Percentiles rank a stretch among this genome's conserved stretches.
Evolutionary conservation across 2,329 filamentous ascomycete genomes (phyloP).

Genomic region (Endothia cerciana): DNA sequence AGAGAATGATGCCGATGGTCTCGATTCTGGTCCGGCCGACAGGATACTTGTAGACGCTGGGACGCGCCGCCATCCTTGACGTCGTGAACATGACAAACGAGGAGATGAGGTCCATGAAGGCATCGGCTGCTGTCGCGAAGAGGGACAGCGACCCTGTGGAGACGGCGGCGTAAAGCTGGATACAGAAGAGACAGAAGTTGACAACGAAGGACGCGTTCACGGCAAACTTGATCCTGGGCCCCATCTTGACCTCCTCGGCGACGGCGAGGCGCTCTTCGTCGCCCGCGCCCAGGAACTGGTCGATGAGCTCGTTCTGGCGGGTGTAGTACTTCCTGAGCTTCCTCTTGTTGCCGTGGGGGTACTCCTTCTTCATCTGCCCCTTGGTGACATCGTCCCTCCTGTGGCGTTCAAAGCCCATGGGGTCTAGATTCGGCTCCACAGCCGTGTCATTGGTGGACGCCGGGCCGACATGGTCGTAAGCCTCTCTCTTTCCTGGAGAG

Average conservation of each 20-base stretch:
- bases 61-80: constrained; percentile 60
- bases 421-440: constrained; percentile 37
- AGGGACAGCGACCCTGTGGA: constrained; percentile 64
- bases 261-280: constrained; percentile 58
- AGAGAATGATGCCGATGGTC: constrained; percentile 67
- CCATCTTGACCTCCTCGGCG: constrained; percentile 55
- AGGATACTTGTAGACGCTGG: constrained; percentile 65
- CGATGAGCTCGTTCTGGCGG: constrained; percentile 52
- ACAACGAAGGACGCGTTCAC: constrained; percentile 55
- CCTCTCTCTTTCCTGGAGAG: neutral
- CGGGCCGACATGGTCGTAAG: neutral
- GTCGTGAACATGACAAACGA: constrained; percentile 66
- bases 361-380: constrained; percentile 51
- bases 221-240: constrained; percentile 56
- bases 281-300: constrained; percentile 57
- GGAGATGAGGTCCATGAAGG: constrained; percentile 68
- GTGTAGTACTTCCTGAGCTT: constrained; percentile 52
- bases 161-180: constrained; percentile 62
- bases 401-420: constrained; percentile 45
- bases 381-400: constrained; percentile 46
- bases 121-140: constrained; percentile 68
- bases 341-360: constrained; percentile 49
- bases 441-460: no score
- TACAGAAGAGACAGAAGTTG: constrained; percentile 59
- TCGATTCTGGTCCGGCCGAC: constrained; percentile 66